Percentiles rank a stretch among this genome's conserved stretches.
These are phyloP conservation scores for Carpinus viminea DNA, from an alignment of 306 rosid species.

Conservation along the genomic window DNA sequence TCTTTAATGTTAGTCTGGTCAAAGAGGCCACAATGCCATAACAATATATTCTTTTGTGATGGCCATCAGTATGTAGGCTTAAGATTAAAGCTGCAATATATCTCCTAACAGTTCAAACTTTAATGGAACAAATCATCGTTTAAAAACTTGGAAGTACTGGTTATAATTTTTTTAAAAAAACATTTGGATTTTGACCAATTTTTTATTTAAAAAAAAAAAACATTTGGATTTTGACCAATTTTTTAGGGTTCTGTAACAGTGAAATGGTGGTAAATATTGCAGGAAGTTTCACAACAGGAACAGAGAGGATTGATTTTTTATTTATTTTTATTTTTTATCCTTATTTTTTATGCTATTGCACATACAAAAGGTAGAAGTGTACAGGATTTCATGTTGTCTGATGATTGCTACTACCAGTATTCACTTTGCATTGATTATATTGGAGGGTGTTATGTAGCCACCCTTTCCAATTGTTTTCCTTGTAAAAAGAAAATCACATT, in stretches of 20 bases:
- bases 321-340: too few species aligned
- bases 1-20: not conserved
- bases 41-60: not conserved
- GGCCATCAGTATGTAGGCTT: not conserved
- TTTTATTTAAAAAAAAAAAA: not conserved
- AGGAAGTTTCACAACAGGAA: not conserved
- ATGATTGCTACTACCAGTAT: not conserved
- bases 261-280: conserved; percentile 3
- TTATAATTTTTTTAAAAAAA: not conserved
- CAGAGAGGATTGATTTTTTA: not conserved
- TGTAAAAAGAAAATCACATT: not conserved
- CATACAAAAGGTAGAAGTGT: not conserved
- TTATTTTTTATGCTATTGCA: not conserved
- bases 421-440: not conserved
- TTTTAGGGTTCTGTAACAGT: not conserved
- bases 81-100: not conserved
- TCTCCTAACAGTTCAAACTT: not conserved
- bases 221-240: not conserved
- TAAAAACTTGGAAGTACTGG: not conserved
- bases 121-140: not conserved
- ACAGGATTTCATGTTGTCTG: not conserved
- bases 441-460: not conserved
- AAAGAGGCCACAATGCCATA: not conserved
- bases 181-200: not conserved
- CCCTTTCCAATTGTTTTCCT: not conserved